These are phyloP conservation scores for Rickenella mellea DNA, from an alignment of 768 basidiomycete genomes.

Conservation along the genomic window DNA sequence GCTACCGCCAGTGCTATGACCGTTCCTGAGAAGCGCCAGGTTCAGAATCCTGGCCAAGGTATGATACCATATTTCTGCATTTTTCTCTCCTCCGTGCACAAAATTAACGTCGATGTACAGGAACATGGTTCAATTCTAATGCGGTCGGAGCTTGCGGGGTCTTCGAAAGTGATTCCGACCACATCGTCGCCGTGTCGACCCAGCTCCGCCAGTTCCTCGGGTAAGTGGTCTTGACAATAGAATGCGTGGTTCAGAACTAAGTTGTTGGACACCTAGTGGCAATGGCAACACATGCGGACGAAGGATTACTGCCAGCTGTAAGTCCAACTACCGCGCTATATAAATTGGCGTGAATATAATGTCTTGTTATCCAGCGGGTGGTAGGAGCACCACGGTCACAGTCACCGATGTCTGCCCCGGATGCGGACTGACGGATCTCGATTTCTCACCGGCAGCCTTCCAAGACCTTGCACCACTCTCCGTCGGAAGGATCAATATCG, in stretches of 20 bases:
- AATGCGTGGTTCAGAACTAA: too few species aligned
- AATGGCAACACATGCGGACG: conserved; percentile 23
- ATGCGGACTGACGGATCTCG: conserved; percentile 16
- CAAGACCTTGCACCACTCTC: conserved; percentile 13
- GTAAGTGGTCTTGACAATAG: conserved; percentile 25
- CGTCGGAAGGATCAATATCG: too few species aligned
- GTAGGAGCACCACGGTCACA: conserved; percentile 15
- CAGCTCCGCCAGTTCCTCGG: conserved; percentile 34
- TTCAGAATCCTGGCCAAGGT: too few species aligned
- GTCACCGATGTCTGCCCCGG: conserved; percentile 22
- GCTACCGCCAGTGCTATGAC: too few species aligned
- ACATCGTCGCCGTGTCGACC: conserved; percentile 26
- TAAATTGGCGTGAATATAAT: conserved; percentile 5
- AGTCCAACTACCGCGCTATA: conserved; percentile 2
- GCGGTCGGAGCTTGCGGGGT: conserved; percentile 39
- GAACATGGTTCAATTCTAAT: conserved; percentile 45
- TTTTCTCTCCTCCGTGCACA: too few species aligned
- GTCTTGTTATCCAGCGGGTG: conserved; percentile 7
- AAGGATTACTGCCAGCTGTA: conserved; percentile 14
- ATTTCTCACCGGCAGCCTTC: conserved; percentile 21
- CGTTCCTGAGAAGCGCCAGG: too few species aligned
- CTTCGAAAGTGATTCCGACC: conserved; percentile 19
- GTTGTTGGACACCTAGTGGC: conserved; percentile 17
- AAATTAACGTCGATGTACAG: too few species aligned
- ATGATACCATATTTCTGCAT: too few species aligned